These are phyloP conservation scores for Phytophthora rubi DNA, from an alignment of 352 stramenopile species.

Conservation along the genomic window DNA sequence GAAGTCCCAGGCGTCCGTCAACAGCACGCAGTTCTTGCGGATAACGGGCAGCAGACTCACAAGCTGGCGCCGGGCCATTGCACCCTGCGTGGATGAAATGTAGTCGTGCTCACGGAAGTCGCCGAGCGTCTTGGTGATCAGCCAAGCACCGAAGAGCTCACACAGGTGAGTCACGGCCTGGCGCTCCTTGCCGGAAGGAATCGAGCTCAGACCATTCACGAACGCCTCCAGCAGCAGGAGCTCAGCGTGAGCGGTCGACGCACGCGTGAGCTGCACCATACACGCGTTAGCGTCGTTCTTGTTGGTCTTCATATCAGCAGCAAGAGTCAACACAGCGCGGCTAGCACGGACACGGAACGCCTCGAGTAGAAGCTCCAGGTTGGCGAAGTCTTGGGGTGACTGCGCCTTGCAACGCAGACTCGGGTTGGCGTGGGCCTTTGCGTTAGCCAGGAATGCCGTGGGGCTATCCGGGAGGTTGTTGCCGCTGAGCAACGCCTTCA, in stretches of 20 bases:
- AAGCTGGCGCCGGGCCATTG: conserved; percentile 39
- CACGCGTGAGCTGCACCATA: conserved; percentile 60
- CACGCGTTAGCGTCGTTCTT: conserved; percentile 54
- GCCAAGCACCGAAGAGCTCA: conserved; percentile 45
- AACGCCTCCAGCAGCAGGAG: conserved; percentile 50
- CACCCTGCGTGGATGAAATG: conserved; percentile 49
- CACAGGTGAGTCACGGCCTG: conserved; percentile 43
- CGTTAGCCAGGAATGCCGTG: conserved; percentile 39
- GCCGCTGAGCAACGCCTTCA: conserved; percentile 47
- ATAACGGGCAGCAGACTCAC: conserved; percentile 45
- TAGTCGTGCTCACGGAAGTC: conserved; percentile 66
- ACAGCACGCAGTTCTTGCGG: conserved; percentile 55
- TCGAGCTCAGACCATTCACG: conserved; percentile 33
- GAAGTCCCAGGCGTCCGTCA: conserved; percentile 52
- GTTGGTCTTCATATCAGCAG: conserved; percentile 46
- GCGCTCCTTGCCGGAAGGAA: conserved; percentile 36
- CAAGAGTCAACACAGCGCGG: conserved; percentile 37
- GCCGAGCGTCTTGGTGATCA: conserved; percentile 49
- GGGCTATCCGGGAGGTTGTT: conserved; percentile 17
- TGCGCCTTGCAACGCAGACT: conserved; percentile 41
- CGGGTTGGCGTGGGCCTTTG: conserved; percentile 39
- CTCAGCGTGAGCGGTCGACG: conserved; percentile 54
- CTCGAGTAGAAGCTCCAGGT: conserved; percentile 43
- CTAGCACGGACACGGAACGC: conserved; percentile 48
- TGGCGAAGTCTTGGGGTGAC: conserved; percentile 38